Base-by-base conservation (phyloP, 1,284 basidiomycete species). In the Ustilago shanxiensis region DNA sequence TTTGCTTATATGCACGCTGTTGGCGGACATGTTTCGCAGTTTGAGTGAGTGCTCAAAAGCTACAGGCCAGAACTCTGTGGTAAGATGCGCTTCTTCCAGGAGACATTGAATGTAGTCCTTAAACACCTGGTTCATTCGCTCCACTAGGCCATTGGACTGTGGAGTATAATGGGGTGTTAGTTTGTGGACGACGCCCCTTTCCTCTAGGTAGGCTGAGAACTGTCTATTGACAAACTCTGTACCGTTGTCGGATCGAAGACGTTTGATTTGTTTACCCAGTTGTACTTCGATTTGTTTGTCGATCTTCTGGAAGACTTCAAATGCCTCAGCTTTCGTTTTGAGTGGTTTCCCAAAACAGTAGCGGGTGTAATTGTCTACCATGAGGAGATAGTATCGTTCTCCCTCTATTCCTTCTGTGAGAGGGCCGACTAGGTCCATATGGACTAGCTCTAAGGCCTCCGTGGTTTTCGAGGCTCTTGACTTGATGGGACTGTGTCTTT, bases 121-220 rank as follows among this genome's bases (percentile, higher is more conserved):
- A 20, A 49, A 22, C 11, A 26, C 47, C 47, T 49, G 47, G 47
- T 49, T 49, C 47, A 49, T 49, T 13, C 22, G 47, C 22, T 49
- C 22, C 20, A 49, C 47, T n/a, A 49, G 47, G 47, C 22, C 47
- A 24, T 49, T 49, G 18, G 47, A 49, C 47, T 49, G n/a, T 9
- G 20, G 47, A 26, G 18, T 22, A 26, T 49, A 49, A 5, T 6
- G 5, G 10, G 47, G n/a, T n/a, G 47, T 24, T 6, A 49, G 47
- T 26, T 49, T 20, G 7, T 24, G 47, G 47, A 49, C 20, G 3
- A 49, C 24, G 3, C 18, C 22, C 5, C 22, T n/a, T 22, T 49
- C 22, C 22, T 49, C 47, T 24, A 49, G 20, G 47, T 49, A 24
- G 18, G n/a, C 14, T 26, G 22, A 22, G 47, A 49, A 49, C 7